Percentiles rank a stretch among this genome's conserved stretches.
phyloP scores from a whole-genome alignment of 805 yeast genomes.

The Candida parachauliodes region DNA sequence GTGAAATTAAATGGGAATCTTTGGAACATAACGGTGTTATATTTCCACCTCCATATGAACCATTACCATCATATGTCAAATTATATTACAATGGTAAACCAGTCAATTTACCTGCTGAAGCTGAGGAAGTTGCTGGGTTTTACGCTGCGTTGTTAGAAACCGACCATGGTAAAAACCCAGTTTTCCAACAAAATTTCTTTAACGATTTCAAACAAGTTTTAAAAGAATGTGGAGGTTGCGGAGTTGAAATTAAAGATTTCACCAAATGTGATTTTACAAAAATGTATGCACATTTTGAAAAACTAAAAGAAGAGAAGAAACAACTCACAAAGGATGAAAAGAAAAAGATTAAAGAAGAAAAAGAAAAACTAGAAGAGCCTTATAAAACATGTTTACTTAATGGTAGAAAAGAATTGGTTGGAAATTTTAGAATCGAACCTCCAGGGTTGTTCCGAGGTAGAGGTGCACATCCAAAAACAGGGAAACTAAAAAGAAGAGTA shows the following conservation, averaged over 20 bases:
- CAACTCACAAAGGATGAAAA: slow-evolving; percentile 68
- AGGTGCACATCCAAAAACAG: slow-evolving; percentile 96
- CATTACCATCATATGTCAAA: slow-evolving; percentile 74
- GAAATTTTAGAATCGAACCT: slow-evolving; percentile 92
- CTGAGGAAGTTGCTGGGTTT: slow-evolving; percentile 97
- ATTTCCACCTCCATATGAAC: slow-evolving; percentile 90
- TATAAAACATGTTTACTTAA: slow-evolving; percentile 76
- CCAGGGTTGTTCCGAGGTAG: slow-evolving; percentile 96
- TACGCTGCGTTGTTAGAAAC: slow-evolving; percentile 84
- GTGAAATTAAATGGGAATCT: slow-evolving; percentile 79
- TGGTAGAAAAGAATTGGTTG: slow-evolving; percentile 88
- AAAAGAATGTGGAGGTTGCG: slow-evolving; percentile 65
- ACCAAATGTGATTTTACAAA: slow-evolving; percentile 72
- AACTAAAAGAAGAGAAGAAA: slow-evolving; percentile 68
- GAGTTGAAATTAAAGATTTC: slow-evolving; percentile 66
- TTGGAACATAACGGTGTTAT: slow-evolving; percentile 87
- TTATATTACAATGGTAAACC: slow-evolving; percentile 73
- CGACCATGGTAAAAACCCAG: slow-evolving; percentile 85
- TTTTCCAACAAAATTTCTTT: slow-evolving; percentile 84
- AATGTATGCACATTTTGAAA: slow-evolving; percentile 70
- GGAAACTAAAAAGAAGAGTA: slow-evolving; percentile 83
- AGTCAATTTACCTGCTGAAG: slow-evolving; percentile 69
- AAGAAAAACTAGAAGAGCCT: slow-evolving; percentile 73
- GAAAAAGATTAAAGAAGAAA: slow-evolving; percentile 66
- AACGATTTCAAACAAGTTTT: slow-evolving; percentile 69